Evolutionary conservation across 2,329 filamentous ascomycete species (phyloP), one percentile per base, ranked within the genome.

Genomic region (Mycosphaerelloides madeirae): DNA sequence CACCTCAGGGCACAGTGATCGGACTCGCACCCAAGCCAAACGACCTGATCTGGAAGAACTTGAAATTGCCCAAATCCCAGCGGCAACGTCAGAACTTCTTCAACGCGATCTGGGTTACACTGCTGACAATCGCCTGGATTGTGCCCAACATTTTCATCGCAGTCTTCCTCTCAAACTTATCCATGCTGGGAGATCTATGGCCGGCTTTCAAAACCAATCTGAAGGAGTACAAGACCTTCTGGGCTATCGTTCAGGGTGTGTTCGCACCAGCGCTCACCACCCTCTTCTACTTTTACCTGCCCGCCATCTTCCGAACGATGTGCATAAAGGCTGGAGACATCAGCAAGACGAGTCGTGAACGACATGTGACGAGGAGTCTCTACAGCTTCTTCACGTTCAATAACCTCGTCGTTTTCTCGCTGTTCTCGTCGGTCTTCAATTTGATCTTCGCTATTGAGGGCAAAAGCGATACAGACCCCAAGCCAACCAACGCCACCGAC

Each of bases 361-460:
- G 88, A 22, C 91, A 97, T 65, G 93, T 98, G 41, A 77, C 93
- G 47, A 83, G 81, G 51, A 94, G 95, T 66, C 77, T 98, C 2
- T 98, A 94, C 68, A 79, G 86, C 14, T 98, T 98, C 71, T 98
- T 98, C 67, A 80, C 96, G 41, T 89, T 98, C 75, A 98, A 98
- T 77, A 97, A 97, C 62, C 68, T 98, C 43, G 73, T 98, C 54
- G 83, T 97, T 46, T 97, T 97, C 67, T 96, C 90, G 9, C 73
- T 95, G 12, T 97, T 97, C 66, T 87, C 86, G 34, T 82, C 87
- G 1, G 69, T 89, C 13, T 96, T 87, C 81, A 72, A 73, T 1
- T 89, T 90, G 57, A 72, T 89, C 7, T 70, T 81, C 1, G 72
- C 72, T 3, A 80, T 95, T 29, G 39, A 31, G 29, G 33, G 79